Evolutionary conservation across 345 rosid species (phyloP).

Genomic region (Draba incana): DNA sequence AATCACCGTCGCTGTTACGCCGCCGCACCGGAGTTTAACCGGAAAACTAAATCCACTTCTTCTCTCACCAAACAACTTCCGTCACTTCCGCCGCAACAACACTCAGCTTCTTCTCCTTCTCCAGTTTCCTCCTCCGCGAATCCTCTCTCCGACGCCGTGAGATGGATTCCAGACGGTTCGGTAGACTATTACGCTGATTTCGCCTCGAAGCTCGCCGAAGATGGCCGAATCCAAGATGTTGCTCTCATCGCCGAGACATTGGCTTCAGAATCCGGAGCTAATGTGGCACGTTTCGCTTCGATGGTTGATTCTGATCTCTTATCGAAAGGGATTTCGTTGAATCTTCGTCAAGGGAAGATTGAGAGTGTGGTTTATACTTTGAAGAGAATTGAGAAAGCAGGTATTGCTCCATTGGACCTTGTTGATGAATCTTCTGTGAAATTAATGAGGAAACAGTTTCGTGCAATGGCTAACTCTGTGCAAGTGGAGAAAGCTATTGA

Average conservation of each 20-base stretch:
- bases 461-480: slow-evolving; percentile 52
- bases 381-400: slow-evolving; percentile 56
- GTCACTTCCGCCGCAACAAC: slow-evolving; percentile 31
- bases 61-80: slow-evolving; percentile 42
- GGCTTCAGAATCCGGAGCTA: slow-evolving; percentile 56
- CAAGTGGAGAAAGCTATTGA: slow-evolving; percentile 58
- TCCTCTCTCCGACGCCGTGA: slow-evolving; percentile 41
- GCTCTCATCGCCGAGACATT: slow-evolving; percentile 57
- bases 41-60: slow-evolving; percentile 41
- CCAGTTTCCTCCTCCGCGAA: slow-evolving; percentile 40
- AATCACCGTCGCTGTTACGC: slow-evolving; percentile 37
- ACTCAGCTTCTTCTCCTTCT: slow-evolving; percentile 36
- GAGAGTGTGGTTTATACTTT: slow-evolving; percentile 55
- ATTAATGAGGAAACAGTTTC: slow-evolving; percentile 58
- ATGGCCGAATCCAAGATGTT: slow-evolving; percentile 70
- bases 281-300: slow-evolving; percentile 53
- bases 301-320: slow-evolving; percentile 49
- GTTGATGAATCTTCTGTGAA: slow-evolving; percentile 50
- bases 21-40: slow-evolving; percentile 36
- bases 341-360: slow-evolving; percentile 59
- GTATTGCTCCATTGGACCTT: slow-evolving; percentile 58
- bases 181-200: slow-evolving; percentile 53
- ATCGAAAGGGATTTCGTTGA: slow-evolving; percentile 55
- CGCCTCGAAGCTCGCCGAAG: slow-evolving; percentile 71
- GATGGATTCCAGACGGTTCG: slow-evolving; percentile 44